A percentile compares a stretch with the other conserved stretches of the same genome.
These are phyloP conservation scores for Periglandula ipomoeae DNA, from an alignment of 2,329 filamentous ascomycete genomes.

Conservation along the genomic window DNA sequence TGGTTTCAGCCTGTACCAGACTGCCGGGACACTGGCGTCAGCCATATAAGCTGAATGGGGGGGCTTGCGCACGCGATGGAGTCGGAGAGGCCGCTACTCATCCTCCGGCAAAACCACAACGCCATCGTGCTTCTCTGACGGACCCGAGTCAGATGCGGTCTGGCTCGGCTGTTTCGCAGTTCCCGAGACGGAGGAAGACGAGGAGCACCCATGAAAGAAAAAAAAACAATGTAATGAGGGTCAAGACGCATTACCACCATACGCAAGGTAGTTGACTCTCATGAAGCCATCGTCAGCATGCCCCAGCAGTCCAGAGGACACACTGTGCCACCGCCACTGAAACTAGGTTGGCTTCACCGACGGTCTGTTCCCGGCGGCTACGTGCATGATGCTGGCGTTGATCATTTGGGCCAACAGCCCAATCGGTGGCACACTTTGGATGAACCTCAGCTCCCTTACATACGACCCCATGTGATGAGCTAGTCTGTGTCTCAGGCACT, in stretches of 20 bases:
- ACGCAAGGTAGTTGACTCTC: constrained; percentile 1
- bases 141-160: constrained; percentile 1
- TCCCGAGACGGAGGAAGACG: neutral
- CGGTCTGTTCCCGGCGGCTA: constrained; percentile 14
- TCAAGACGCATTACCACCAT: neutral
- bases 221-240: too few relatives aligned
- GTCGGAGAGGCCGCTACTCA: constrained; percentile 5
- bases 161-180: neutral
- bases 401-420: constrained; percentile 12
- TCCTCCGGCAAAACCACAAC: constrained; percentile 3
- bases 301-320: neutral
- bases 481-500: constrained; percentile 7
- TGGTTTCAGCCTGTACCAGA: constrained; percentile 2
- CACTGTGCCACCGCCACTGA: constrained; percentile 6
- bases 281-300: constrained; percentile 7
- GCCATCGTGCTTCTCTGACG: constrained; percentile 3
- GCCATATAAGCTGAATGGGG: neutral
- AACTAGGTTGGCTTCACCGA: constrained; percentile 12
- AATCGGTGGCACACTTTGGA: constrained; percentile 8
- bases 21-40: constrained; percentile 4
- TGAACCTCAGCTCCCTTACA: constrained; percentile 2
- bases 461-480: constrained; percentile 6
- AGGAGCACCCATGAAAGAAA: neutral
- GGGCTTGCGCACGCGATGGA: constrained; percentile 3
- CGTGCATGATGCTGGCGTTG: constrained; percentile 11